These are phyloP conservation scores for Colletotrichum sublineola DNA, from an alignment of 2,329 filamentous ascomycete genomes.

Conservation along the genomic window DNA sequence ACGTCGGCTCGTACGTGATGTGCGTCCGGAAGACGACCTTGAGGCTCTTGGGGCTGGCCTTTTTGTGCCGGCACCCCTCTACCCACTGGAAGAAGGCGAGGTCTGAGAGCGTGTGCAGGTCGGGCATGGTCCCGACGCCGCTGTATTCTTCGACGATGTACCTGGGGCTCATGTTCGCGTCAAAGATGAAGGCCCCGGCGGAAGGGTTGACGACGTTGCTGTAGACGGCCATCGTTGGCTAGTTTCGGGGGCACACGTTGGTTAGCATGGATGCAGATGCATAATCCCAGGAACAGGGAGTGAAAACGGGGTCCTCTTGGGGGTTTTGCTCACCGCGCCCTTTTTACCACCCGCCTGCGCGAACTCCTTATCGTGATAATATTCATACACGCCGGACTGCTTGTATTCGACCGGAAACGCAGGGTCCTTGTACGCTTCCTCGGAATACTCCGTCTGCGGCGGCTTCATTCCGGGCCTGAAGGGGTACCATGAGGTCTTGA, in stretches of 20 bases:
- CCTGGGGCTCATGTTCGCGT: not conserved
- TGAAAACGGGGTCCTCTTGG: too few species aligned
- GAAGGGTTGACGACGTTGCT: not conserved
- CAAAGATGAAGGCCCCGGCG: not conserved
- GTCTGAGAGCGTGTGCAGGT: not conserved
- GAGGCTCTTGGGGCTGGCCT: not conserved
- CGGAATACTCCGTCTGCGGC: not conserved
- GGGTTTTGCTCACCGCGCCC: not conserved
- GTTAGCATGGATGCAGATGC: not conserved
- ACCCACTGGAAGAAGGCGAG: not conserved
- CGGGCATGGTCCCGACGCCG: not conserved
- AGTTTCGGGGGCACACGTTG: too few species aligned
- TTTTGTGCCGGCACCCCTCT: not conserved
- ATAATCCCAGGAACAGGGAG: too few species aligned
- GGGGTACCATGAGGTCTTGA: constrained; percentile 1
- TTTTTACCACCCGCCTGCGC: not conserved
- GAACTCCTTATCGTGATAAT: not conserved
- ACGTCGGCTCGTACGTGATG: not conserved
- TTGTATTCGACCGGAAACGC: not conserved
- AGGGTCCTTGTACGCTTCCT: not conserved
- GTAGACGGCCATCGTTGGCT: not conserved
- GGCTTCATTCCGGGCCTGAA: not conserved
- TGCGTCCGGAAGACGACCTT: not conserved
- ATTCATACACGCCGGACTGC: not conserved
- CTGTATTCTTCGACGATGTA: not conserved